Evolutionary conservation across 1,284 basidiomycete genomes (phyloP), one percentile per base, ranked within the genome.

Genomic region (Rhodotorula sp.): DNA sequence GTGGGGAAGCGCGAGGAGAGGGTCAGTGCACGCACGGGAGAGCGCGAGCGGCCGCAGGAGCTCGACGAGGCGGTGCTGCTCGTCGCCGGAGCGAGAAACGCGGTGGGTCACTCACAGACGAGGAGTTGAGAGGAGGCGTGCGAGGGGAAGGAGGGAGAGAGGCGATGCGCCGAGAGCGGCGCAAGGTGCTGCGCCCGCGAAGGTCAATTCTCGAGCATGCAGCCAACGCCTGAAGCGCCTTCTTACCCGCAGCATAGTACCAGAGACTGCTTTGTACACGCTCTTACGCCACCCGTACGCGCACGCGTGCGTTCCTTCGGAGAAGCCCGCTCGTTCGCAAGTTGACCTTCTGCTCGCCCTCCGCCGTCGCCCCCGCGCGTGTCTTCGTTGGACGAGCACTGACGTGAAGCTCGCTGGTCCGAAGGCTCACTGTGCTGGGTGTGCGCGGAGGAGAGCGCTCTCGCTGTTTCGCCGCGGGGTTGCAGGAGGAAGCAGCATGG

Each of bases 111-210:
- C 48, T 50, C 48, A 50, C 48, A 25, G 15, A 50, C 9, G 48
- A 15, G 25, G 48, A 56, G 29, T 25, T 36, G 37, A 27, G 22
- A 15, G 22, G 4, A 50, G 19, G 19, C 27, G 37, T 55, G 65
- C 44, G 58, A 55, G 34, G 59, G 34, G 57, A 61, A 60, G 59
- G 53, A 61, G 50, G 39, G 41, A 67, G 51, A 48, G 66, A 61
- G 32, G 39, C 37, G 51, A 19, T 21, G 37, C 37, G 21, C 46
- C 22, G 21, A 7, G 21, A 4, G 27, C 51, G 19, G 19, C 27
- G 60, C 36, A 6, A 19, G 9, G 27, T 12, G 48, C 15, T 32
- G 44, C 32, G n/a, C 34, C 44, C 15, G 9, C 27, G 21, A 21
- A 56, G 54, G 10, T 36, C 54, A 25, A 56, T 2, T 34, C 21